These are phyloP conservation scores for Silene uniflora DNA, from an alignment of 148 eudicot genomes.

Conservation along the genomic window DNA sequence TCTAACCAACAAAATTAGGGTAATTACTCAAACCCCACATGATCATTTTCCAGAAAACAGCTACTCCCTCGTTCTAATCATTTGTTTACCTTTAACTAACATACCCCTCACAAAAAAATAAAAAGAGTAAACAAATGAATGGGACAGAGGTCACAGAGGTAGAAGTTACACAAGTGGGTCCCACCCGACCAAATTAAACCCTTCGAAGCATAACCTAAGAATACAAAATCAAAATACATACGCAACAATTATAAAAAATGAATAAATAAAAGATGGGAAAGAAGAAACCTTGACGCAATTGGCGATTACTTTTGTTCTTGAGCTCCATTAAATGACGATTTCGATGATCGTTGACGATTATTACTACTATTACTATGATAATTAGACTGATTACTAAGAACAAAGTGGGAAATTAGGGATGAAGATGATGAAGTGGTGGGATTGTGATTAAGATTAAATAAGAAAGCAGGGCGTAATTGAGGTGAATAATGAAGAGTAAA, in stretches of 20 bases:
- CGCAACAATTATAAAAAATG: not conserved
- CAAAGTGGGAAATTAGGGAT: constrained; percentile 7
- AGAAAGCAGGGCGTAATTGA: constrained; percentile 38
- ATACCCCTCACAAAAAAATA: no score
- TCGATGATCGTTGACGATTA: constrained; percentile 19
- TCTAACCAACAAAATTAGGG: not conserved
- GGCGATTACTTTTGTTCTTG: constrained; percentile 59
- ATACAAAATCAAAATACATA: not conserved
- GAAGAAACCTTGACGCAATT: constrained; percentile 50
- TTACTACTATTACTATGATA: constrained; percentile 7
- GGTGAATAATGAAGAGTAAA: constrained; percentile 53
- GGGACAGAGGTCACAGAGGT: no score
- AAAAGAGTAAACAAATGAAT: no score
- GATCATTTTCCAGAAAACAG: not conserved
- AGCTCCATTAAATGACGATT: constrained; percentile 47
- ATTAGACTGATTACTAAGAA: constrained; percentile 15
- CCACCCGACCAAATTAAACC: not conserved
- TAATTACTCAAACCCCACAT: not conserved
- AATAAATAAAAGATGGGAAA: not conserved
- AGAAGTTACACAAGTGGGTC: not conserved
- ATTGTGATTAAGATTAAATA: constrained; percentile 34
- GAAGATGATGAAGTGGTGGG: constrained; percentile 23
- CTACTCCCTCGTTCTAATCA: no score
- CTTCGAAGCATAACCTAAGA: not conserved
- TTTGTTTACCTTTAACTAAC: no score